Evolutionary conservation across 257 asterid species (phyloP), one percentile per base, ranked within the genome.

Genomic region (Nicotiana obtusifolia): DNA sequence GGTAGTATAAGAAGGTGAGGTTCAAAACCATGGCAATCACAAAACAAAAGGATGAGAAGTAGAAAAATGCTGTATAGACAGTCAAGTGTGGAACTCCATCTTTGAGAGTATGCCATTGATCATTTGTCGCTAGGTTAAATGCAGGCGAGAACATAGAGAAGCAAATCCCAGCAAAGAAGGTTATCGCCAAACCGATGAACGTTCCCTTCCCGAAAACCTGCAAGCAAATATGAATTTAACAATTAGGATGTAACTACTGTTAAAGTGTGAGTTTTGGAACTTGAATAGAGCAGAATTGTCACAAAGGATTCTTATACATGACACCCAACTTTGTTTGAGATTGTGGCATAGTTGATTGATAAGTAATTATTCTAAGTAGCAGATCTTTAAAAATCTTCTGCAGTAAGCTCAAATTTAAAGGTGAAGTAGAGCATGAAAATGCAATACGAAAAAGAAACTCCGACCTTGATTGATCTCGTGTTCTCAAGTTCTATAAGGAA

Each of bases 121-220:
- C 99, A 41, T 95, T 95, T 1, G 99, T 94, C 33, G 98, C 97
- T 53, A 95, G 68, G 85, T 94, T 94, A 91, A 95, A 91, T 7
- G 99, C 99, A 0, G 99, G 99, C 9, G 97, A 90, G 54, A 95
- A 92, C 17, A 95, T 87, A 44, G 99, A 95, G 80, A 95, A 94
- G 83, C 97, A 94, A 57, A 91, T 10, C 67, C 99, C 99, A 0
- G 98, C 97, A n/a, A 95, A 94, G 90, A 94, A 91, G 19, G 97
- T 91, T 76, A 94, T 90, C 2, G 82, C 89, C 89, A 95, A 85
- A 53, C 99, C 99, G 4, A 94, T 83, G 83, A 90, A 83, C 2
- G 91, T 90, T 31, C 97, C 89, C 91, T 91, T 95, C 81, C 98
- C 99, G 4, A 93, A 88, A 24, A 95, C 99, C 99, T 95, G 88